Conservation (phyloP, 176 grass and related monocot genomes). For the Aegilops tauschii region DNA sequence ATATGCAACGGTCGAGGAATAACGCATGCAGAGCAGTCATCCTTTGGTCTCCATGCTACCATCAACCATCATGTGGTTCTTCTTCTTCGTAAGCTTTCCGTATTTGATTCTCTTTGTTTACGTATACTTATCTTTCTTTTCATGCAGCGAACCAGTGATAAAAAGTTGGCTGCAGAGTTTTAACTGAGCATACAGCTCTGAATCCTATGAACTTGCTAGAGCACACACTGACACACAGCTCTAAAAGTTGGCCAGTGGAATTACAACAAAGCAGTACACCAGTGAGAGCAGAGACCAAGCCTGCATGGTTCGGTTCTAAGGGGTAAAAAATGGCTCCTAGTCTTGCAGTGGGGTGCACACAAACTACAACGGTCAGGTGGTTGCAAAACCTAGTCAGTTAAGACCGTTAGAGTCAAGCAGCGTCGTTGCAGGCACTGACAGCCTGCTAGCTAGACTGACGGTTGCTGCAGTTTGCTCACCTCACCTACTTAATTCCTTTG, state of each 20-base stretch:
- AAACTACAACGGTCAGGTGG: constrained; percentile 14
- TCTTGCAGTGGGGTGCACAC: constrained; percentile 43
- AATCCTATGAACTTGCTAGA: neutral
- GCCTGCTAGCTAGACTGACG: neutral
- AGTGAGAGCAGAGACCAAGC: neutral
- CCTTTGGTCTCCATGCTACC: constrained; percentile 14
- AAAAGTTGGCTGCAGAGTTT: neutral
- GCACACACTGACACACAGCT: neutral
- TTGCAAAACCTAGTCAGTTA: constrained; percentile 15
- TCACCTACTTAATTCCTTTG: constrained; percentile 40
- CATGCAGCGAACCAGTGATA: neutral
- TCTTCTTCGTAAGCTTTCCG: constrained; percentile 1
- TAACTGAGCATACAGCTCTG: neutral
- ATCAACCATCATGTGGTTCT: constrained; percentile 18
- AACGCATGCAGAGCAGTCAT: neutral
- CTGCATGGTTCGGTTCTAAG: too few species aligned
- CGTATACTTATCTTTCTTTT: neutral
- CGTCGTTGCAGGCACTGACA: constrained; percentile 25
- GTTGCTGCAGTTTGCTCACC: constrained; percentile 22
- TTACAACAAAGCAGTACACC: neutral
- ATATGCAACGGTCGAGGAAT: neutral
- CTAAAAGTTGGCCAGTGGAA: too few species aligned
- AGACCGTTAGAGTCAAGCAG: neutral
- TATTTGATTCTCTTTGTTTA: neutral
- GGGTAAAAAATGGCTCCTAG: neutral